Evolutionary conservation across 2,329 filamentous ascomycete genomes (phyloP).

Genomic region (Byssochlamys sp.): DNA sequence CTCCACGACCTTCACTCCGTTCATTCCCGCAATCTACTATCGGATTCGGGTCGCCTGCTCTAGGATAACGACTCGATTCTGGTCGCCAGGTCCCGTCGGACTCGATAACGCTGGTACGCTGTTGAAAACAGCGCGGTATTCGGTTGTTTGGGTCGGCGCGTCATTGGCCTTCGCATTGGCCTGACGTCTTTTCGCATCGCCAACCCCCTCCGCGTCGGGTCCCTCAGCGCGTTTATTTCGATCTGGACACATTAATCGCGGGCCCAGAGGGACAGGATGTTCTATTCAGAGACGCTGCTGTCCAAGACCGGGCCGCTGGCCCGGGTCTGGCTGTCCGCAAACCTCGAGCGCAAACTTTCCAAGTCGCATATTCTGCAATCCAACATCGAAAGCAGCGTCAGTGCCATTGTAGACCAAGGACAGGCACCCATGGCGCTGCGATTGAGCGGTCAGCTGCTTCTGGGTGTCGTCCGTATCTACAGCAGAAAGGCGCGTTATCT

Average conservation of each 20-base stretch:
- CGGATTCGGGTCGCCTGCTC: not conserved
- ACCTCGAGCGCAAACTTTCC: constrained; percentile 94
- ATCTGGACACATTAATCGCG: constrained; percentile 7
- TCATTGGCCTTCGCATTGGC: not conserved
- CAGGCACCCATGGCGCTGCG: constrained; percentile 92
- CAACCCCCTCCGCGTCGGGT: constrained; percentile 23
- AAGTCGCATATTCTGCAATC: constrained; percentile 93
- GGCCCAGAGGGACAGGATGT: constrained; percentile 52
- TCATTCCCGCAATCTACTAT: not conserved
- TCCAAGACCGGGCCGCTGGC: constrained; percentile 95
- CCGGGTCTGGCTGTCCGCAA: constrained; percentile 95
- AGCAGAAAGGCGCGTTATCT: constrained; percentile 93
- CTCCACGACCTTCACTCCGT: not conserved
- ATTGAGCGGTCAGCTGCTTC: constrained; percentile 81
- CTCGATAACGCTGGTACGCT: not conserved
- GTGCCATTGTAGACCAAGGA: constrained; percentile 83
- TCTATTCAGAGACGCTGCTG: constrained; percentile 91
- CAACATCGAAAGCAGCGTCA: constrained; percentile 87
- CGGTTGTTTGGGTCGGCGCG: not conserved
- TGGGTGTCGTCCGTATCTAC: constrained; percentile 95
- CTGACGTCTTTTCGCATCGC: constrained; percentile 1
- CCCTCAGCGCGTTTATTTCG: constrained; percentile 25
- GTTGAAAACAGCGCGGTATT: not conserved
- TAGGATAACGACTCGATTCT: not conserved
- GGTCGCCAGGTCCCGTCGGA: not conserved